Evolutionary conservation across 148 eudicot species (phyloP).

Genomic region (Cornus kousa): DNA sequence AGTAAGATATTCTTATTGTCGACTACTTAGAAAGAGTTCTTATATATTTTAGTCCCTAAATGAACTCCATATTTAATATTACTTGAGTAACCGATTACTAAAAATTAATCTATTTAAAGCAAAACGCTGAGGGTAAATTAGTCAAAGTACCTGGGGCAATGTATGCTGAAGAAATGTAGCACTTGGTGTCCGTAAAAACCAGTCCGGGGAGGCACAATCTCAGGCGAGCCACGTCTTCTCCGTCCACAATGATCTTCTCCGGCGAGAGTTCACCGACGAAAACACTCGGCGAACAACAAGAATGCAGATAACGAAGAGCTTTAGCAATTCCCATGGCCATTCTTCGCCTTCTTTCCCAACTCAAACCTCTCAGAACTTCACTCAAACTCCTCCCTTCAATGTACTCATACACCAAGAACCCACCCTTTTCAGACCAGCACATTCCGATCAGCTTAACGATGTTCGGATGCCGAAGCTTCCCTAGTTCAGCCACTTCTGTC

Average conservation of each 20-base stretch:
- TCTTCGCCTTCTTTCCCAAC: conserved; percentile 52
- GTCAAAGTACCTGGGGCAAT: conserved; percentile 68
- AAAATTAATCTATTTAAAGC: too few species aligned
- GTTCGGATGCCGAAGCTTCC: conserved; percentile 56
- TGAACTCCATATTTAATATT: too few species aligned
- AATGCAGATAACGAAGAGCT: conserved; percentile 61
- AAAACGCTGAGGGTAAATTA: neutral
- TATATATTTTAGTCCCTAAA: too few species aligned
- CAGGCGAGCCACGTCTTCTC: conserved; percentile 47
- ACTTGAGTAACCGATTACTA: too few species aligned
- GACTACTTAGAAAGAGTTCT: too few species aligned
- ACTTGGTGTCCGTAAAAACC: conserved; percentile 32
- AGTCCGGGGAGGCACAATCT: conserved; percentile 39
- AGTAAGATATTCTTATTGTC: too few species aligned
- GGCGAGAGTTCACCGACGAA: conserved; percentile 55
- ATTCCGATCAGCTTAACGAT: conserved; percentile 48
- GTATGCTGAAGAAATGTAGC: conserved; percentile 50
- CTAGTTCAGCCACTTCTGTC: conserved; percentile 35
- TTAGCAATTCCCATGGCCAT: conserved; percentile 58
- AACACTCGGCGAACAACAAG: conserved; percentile 31
- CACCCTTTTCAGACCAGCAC: conserved; percentile 41
- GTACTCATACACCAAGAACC: conserved; percentile 50
- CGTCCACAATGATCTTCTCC: conserved; percentile 46
- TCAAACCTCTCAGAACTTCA: conserved; percentile 37
- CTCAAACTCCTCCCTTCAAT: conserved; percentile 53